These are phyloP conservation scores for Alternaria sp. DNA, from an alignment of 2,329 filamentous ascomycete species.

Conservation along the genomic window DNA sequence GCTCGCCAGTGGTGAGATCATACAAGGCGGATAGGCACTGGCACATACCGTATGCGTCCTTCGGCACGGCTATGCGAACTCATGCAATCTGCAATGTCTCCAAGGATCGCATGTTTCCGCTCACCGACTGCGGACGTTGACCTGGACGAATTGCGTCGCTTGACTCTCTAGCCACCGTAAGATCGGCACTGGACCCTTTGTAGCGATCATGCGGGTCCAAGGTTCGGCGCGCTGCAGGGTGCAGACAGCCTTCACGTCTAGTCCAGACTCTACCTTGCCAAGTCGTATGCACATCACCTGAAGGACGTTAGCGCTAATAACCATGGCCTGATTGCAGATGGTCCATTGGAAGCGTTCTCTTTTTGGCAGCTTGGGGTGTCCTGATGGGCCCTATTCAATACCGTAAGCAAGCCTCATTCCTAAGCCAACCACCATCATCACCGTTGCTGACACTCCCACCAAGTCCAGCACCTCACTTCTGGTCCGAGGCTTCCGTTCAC, in stretches of 20 bases:
- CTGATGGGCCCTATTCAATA: constrained; percentile 92
- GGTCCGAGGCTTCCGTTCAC: constrained; percentile 89
- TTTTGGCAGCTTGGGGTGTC: constrained; percentile 90
- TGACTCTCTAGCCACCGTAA: constrained; percentile 49
- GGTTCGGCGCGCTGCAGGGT: constrained; percentile 49
- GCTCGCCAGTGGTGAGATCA: constrained; percentile 19
- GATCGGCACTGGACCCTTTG: constrained; percentile 45
- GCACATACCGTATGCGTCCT: constrained; percentile 37
- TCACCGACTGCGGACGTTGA: constrained; percentile 20
- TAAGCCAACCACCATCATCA: constrained; percentile 16
- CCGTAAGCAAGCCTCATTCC: constrained; percentile 49
- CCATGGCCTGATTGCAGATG: constrained; percentile 68
- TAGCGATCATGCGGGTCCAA: constrained; percentile 54
- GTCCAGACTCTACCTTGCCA: constrained; percentile 36
- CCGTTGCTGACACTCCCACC: constrained; percentile 26
- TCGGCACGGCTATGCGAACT: constrained; percentile 43
- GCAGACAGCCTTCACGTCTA: constrained; percentile 39
- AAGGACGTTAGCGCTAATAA: constrained; percentile 48
- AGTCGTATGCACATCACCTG: constrained; percentile 37
- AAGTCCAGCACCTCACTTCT: constrained; percentile 81
- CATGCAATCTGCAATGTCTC: constrained; percentile 34
- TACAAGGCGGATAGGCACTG: constrained; percentile 35
- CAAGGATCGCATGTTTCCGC: constrained; percentile 21
- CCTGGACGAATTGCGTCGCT: constrained; percentile 34
- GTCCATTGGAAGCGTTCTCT: constrained; percentile 90